phyloP scores from a whole-genome alignment of 805 yeast genomes.

The Peterozyma toletana region DNA sequence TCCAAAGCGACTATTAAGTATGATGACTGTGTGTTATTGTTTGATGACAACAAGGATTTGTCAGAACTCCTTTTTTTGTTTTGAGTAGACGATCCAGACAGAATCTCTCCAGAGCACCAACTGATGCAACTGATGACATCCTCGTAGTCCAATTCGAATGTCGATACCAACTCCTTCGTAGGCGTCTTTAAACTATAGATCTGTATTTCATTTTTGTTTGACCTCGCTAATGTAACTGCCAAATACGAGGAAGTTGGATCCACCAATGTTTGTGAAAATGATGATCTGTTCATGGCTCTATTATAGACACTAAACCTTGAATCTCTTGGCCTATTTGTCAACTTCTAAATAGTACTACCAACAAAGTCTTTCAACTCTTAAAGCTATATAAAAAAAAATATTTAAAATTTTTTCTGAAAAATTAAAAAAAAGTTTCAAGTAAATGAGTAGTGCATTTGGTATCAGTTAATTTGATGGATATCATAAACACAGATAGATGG shows the following conservation, averaged over 20 bases:
- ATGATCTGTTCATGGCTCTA: too few species aligned
- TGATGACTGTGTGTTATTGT: constrained; percentile 6
- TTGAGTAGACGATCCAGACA: not conserved
- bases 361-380: too few species aligned
- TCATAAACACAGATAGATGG: too few species aligned
- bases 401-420: too few species aligned
- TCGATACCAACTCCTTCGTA: constrained; percentile 17
- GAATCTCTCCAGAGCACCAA: constrained; percentile 24
- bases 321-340: too few species aligned
- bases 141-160: constrained; percentile 33
- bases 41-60: constrained; percentile 11
- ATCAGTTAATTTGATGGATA: too few species aligned
- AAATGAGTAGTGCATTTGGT: too few species aligned
- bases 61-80: constrained; percentile 10
- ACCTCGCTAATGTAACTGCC: constrained; percentile 33
- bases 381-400: too few species aligned
- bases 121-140: constrained; percentile 26
- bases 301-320: too few species aligned
- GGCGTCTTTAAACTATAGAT: constrained; percentile 23
- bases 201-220: constrained; percentile 39
- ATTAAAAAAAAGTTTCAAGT: too few species aligned
- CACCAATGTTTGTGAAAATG: constrained; percentile 5
- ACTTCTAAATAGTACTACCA: too few species aligned
- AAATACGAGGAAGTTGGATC: constrained; percentile 24
- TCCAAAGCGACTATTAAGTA: constrained; percentile 25